Base-by-base conservation (phyloP, 352 stramenopile species). In the Phytopythium helicoides region DNA sequence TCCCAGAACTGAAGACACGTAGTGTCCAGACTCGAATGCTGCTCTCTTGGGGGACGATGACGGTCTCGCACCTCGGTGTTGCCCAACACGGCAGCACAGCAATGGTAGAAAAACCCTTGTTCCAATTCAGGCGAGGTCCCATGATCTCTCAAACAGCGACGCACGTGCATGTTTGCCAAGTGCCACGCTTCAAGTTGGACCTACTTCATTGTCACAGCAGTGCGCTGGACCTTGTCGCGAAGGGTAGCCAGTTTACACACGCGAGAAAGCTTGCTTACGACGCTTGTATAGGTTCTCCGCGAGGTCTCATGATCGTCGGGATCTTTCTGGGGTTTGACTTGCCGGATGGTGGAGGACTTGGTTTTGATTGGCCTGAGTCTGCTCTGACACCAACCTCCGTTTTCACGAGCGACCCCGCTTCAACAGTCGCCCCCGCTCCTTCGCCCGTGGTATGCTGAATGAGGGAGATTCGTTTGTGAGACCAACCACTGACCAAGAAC, bases 181-280 rank as follows among this genome's bases (percentile, higher is more conserved):
- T 58, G 40, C 52, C 41, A 52, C 12, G 15, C 34, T 31, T 58
- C 52, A 8, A 58, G 36, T 26, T 58, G 52, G n/a, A 52, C 52
- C 47, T 58, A 42, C 36, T 47, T 58, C 26, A 58, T 35, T 23
- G 52, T 23, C 10, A 51, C 9, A n/a, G 23, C 40, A 18, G 31
- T 42, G 22, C 25, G 19, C 8, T 0, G 26, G 52, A 58, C 35
- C 39, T 52, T 42, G 5, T 14, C 34, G 22, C 37, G 15, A 6
- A 58, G 34, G 15, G 28, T 16, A 1, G 52, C 21, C 9, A 38
- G 22, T 16, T 42, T 47, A 26, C 36, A 52, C 15, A 58, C 33
- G 41, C 52, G 41, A 35, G 45, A 47, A n/a, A 59, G 45, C 23
- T 59, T 59, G 45, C 37, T 54, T 1, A 60, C 35, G 14, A 60